Evolutionary conservation across 2,329 filamentous ascomycete genomes (phyloP).

Genomic region (Camptophora hylomeconis): DNA sequence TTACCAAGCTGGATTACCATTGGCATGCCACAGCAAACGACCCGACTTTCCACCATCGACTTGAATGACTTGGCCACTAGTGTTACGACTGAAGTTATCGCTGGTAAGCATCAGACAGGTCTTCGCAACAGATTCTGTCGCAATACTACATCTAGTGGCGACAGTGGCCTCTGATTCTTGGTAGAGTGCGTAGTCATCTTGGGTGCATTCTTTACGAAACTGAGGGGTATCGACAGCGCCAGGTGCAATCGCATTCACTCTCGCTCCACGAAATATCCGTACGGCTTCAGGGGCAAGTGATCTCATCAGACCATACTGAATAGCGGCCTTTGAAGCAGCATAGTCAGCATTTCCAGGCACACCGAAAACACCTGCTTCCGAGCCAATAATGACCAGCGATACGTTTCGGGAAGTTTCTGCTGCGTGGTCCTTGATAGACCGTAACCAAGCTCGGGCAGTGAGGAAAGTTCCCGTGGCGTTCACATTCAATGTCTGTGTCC

Average conservation of each 20-base stretch:
- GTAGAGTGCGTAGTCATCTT: constrained; percentile 27
- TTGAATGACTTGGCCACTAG: constrained; percentile 32
- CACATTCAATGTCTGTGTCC: constrained; percentile 28
- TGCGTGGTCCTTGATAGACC: constrained; percentile 20
- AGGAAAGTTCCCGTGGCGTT: constrained; percentile 33
- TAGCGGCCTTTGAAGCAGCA: constrained; percentile 32
- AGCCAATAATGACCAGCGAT: constrained; percentile 32
- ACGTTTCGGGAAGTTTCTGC: constrained; percentile 22
- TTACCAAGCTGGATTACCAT: constrained; percentile 7
- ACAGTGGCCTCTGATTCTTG: constrained; percentile 32
- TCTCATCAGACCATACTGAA: constrained; percentile 31
- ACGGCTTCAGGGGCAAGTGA: constrained; percentile 29
- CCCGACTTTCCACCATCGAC: constrained; percentile 36
- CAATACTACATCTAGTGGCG: constrained; percentile 26
- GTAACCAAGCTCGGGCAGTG: constrained; percentile 30
- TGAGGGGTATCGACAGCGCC: constrained; percentile 32
- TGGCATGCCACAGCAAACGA: constrained; percentile 25
- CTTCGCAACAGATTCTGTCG: constrained; percentile 29
- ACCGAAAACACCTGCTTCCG: constrained; percentile 33
- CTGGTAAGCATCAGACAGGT: constrained; percentile 34
- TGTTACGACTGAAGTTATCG: constrained; percentile 30
- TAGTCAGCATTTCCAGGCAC: constrained; percentile 32
- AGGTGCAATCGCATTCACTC: constrained; percentile 35
- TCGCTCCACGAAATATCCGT: constrained; percentile 23
- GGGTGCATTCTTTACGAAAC: constrained; percentile 28